Percentiles rank a stretch among this genome's conserved stretches.
Evolutionary conservation across 169 alveolate species (phyloP).

Genomic region (Cryptosporidium sp.): DNA sequence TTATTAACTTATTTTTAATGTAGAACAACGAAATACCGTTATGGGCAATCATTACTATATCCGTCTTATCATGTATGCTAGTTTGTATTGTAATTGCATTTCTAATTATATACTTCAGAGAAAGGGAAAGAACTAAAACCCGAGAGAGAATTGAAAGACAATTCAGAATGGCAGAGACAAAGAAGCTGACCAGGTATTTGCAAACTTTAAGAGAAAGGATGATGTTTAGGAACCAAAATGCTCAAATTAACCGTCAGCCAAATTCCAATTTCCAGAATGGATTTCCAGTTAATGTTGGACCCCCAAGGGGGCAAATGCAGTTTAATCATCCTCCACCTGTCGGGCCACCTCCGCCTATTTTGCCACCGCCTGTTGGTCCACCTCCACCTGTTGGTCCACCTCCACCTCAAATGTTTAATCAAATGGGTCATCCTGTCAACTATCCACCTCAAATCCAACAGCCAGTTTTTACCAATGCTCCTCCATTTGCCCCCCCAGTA

Average conservation of each 20-base stretch:
- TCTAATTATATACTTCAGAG: constrained; percentile 50
- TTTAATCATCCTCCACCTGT: constrained; percentile 29
- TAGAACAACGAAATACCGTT: constrained; percentile 36
- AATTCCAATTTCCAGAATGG: constrained; percentile 29
- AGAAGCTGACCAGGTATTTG: constrained; percentile 45
- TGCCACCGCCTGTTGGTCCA: neutral
- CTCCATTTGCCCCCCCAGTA: constrained; percentile 41
- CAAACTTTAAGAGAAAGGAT: constrained; percentile 66
- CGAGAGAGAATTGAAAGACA: constrained; percentile 73
- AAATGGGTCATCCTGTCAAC: constrained; percentile 30
- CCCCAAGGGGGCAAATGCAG: neutral
- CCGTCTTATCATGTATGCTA: constrained; percentile 22
- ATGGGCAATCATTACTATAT: constrained; percentile 66
- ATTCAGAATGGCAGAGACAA: constrained; percentile 70
- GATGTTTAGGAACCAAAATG: constrained; percentile 36
- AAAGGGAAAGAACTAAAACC: constrained; percentile 58
- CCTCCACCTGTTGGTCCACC: neutral
- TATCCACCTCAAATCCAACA: constrained; percentile 32
- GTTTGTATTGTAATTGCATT: constrained; percentile 51
- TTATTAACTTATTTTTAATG: constrained; percentile 3
- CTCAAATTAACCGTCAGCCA: constrained; percentile 21
- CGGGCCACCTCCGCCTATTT: neutral
- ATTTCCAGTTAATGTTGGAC: neutral
- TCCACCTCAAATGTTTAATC: constrained; percentile 7
- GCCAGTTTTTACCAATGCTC: constrained; percentile 6